Conservation (phyloP, 345 rosid species). For the Carallia brachiata region DNA sequence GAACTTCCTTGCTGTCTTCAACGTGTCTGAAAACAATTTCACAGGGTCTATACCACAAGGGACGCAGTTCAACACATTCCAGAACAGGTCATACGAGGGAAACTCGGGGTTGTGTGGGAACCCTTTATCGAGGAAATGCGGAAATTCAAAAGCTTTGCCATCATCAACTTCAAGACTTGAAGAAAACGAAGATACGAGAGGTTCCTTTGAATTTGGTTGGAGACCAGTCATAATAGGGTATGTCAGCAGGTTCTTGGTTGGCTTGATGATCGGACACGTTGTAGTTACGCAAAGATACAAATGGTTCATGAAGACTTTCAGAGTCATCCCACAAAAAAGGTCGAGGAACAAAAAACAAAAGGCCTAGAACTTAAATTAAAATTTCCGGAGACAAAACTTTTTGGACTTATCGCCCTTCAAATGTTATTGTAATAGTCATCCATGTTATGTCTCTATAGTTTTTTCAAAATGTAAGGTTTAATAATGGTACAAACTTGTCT, state of each 20-base stretch:
- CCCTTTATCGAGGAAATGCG: conserved; percentile 11
- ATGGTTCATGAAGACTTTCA: neutral
- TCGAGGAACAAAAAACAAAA: no score
- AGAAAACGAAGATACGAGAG: neutral
- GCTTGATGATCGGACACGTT: neutral
- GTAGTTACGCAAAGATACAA: neutral
- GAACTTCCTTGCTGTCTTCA: neutral
- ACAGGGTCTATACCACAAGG: conserved; percentile 5
- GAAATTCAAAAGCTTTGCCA: neutral
- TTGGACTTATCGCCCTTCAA: no score
- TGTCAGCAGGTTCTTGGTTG: conserved; percentile 5
- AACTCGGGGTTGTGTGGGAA: conserved; percentile 18
- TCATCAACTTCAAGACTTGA: neutral
- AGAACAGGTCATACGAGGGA: neutral
- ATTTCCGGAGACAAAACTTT: no score
- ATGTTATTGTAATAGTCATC: neutral
- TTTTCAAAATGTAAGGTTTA: no score
- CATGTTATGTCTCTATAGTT: neutral
- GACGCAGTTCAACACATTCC: conserved; percentile 4
- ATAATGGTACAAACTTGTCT: neutral
- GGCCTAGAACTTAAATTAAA: no score
- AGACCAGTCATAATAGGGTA: conserved; percentile 9
- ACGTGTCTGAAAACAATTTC: neutral
- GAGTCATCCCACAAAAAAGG: no score
- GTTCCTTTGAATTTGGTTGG: conserved; percentile 9